These are phyloP conservation scores for Chimonanthus praecox DNA, from an alignment of 164 flowering plant genomes.

Conservation along the genomic window DNA sequence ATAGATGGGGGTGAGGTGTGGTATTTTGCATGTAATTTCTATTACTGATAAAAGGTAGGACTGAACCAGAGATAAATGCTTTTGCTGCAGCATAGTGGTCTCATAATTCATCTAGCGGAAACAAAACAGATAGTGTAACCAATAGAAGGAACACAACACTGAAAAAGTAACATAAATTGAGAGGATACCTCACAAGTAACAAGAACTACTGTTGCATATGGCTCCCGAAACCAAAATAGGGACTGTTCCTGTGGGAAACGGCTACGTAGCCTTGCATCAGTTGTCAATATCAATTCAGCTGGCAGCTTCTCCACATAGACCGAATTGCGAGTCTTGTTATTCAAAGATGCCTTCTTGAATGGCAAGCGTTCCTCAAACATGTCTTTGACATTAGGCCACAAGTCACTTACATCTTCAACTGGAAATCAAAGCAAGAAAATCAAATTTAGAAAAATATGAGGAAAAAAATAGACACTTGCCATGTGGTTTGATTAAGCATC, in stretches of 20 bases:
- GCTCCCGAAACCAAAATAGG: constrained; percentile 94
- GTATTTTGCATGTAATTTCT: too few relatives aligned
- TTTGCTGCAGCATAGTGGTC: neutral
- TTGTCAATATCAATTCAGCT: constrained; percentile 85
- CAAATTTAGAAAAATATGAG: neutral
- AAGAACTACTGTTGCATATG: constrained; percentile 90
- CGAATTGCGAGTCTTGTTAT: constrained; percentile 89
- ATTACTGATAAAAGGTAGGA: too few relatives aligned
- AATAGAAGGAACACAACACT: constrained; percentile 3
- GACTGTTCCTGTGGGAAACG: constrained; percentile 89
- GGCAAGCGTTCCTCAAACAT: constrained; percentile 77
- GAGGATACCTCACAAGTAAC: constrained; percentile 89
- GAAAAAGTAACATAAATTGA: neutral
- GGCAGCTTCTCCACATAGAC: constrained; percentile 69
- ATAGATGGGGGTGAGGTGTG: too few relatives aligned
- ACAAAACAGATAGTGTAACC: neutral
- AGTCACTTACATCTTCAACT: constrained; percentile 97
- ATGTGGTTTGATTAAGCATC: neutral
- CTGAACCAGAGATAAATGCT: too few relatives aligned
- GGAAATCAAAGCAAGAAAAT: constrained; percentile 17
- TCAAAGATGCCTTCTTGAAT: constrained; percentile 66
- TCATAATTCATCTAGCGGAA: neutral
- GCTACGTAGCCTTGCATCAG: constrained; percentile 89
- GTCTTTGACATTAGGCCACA: constrained; percentile 76
- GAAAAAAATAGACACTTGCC: neutral